Conservation (phyloP, 2,329 filamentous ascomycete genomes). For the Fusarium pseudocircinatum region DNA sequence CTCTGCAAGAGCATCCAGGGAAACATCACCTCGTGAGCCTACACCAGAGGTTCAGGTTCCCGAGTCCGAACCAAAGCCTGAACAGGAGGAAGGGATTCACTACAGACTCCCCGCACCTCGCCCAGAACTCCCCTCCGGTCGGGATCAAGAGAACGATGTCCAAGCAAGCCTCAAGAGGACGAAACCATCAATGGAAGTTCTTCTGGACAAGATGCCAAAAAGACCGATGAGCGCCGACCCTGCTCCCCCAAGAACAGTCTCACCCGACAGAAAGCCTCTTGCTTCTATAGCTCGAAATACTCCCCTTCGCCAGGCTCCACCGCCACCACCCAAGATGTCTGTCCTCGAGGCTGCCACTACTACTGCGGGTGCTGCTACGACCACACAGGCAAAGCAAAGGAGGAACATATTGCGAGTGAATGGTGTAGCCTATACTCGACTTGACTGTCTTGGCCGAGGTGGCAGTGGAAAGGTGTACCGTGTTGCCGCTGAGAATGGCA, state of each 20-base stretch:
- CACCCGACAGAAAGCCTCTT: slow-evolving; percentile 67
- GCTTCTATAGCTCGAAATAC: slow-evolving; percentile 70
- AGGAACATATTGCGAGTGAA: slow-evolving; percentile 89
- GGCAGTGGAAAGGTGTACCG: slow-evolving; percentile 95
- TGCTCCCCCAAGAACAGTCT: slow-evolving; percentile 50
- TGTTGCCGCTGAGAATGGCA: slow-evolving; percentile 96
- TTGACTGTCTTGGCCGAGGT: slow-evolving; percentile 90
- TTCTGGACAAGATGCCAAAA: slow-evolving; percentile 65
- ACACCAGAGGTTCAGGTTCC: slow-evolving; percentile 24
- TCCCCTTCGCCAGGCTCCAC: slow-evolving; percentile 79
- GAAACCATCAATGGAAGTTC: slow-evolving; percentile 63
- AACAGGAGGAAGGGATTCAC: slow-evolving; percentile 51
- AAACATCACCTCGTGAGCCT: slow-evolving; percentile 29
- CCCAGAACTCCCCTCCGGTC: slow-evolving; percentile 66
- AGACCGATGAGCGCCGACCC: slow-evolving; percentile 60
- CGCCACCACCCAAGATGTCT: slow-evolving; percentile 95
- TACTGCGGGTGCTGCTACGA: slow-evolving; percentile 80
- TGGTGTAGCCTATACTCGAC: slow-evolving; percentile 86
- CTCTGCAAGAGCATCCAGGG: slow-evolving; percentile 46
- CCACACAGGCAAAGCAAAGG: slow-evolving; percentile 77
- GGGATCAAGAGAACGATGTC: slow-evolving; percentile 88
- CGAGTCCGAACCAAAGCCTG: slow-evolving; percentile 18
- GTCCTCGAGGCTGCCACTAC: slow-evolving; percentile 91
- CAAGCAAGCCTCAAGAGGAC: slow-evolving; percentile 73
- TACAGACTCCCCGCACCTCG: slow-evolving; percentile 59